Evolutionary conservation across 2,329 filamentous ascomycete species (phyloP), one percentile per base, ranked within the genome.

Genomic region (Phialemonium atrogriseum): DNA sequence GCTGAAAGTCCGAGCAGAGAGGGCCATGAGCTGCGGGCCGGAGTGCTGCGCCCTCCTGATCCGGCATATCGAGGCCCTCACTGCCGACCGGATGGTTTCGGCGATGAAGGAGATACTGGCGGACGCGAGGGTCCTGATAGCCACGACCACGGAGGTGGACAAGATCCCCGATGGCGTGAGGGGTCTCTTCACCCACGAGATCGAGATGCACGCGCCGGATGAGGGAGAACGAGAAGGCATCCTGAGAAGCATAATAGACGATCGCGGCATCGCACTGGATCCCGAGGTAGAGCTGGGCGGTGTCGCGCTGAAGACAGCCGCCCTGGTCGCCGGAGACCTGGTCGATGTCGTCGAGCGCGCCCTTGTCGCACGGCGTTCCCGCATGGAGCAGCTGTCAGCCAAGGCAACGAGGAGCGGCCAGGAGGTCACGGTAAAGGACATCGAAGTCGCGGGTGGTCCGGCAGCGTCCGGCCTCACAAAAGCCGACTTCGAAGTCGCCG

Each of bases 281-380:
- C 73, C 82, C 0, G 81, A 88, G 30, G 85, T 95, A 4, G 87
- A 95, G 34, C 67, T 98, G 5, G 73, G 77, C 39, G 77, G 80
- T 8, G 80, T 98, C 11, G 91, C 91, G 1, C 71, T 98, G 30
- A 96, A 96, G 63, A 98, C 91, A 7, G 91, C 91, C 6, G 91
- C 91, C 2, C 68, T 98, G 7, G 91, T 98, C 4, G 91, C 91
- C 13, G 91, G 88, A 10, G 89, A 98, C 51, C 63, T 98, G 8
- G 81, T 94, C 2, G 91, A 98, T 50, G 89, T 98, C 0, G 85
- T 95, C 19, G 88, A 95, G 49, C 77, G 91, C 27, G 91, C 91
- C 2, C 66, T 85, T 1, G 77, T 89, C 9, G 86, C 86, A 6
- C 78, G 84, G 40, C 73, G 73, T 25, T 70, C 77, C 23, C 81